Evolutionary conservation across 257 asterid genomes (phyloP).

Genomic region (Nicotiana undulata): DNA sequence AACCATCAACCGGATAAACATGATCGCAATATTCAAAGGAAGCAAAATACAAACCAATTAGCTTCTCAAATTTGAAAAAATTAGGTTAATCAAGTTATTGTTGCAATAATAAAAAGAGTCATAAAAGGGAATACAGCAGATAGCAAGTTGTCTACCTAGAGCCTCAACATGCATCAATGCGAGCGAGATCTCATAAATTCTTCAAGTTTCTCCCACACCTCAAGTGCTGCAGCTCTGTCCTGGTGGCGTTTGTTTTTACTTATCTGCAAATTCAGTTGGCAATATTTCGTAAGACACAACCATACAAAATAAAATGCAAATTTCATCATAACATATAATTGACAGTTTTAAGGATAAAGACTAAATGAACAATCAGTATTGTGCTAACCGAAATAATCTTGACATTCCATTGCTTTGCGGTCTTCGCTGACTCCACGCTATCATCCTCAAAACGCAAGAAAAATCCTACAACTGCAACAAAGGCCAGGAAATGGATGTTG

Average conservation of each 20-base stretch:
- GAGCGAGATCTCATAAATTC: conserved; percentile 97
- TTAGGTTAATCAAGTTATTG: neutral
- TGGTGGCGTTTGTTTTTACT: conserved; percentile 97
- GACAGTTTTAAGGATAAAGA: neutral
- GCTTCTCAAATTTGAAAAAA: neutral
- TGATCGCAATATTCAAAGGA: neutral
- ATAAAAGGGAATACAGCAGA: neutral
- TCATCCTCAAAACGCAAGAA: conserved; percentile 97
- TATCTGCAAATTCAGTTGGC: conserved; percentile 40
- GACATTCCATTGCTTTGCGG: conserved; percentile 95
- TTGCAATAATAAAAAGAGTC: neutral
- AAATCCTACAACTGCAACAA: conserved; percentile 79
- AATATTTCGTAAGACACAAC: neutral
- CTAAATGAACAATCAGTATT: conserved; percentile 1
- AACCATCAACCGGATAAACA: neutral
- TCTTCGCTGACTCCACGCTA: conserved; percentile 92
- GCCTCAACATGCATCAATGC: conserved; percentile 44
- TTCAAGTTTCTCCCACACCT: conserved; percentile 99
- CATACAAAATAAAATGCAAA: neutral
- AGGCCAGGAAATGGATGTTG: neutral
- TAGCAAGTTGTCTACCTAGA: neutral
- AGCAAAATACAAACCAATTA: neutral
- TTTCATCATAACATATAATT: neutral
- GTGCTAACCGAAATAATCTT: conserved; percentile 87
- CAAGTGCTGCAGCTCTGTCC: conserved; percentile 97